phyloP scores from a whole-genome alignment of 1,139 yeast genomes.

The Kodamaea arcana region DNA sequence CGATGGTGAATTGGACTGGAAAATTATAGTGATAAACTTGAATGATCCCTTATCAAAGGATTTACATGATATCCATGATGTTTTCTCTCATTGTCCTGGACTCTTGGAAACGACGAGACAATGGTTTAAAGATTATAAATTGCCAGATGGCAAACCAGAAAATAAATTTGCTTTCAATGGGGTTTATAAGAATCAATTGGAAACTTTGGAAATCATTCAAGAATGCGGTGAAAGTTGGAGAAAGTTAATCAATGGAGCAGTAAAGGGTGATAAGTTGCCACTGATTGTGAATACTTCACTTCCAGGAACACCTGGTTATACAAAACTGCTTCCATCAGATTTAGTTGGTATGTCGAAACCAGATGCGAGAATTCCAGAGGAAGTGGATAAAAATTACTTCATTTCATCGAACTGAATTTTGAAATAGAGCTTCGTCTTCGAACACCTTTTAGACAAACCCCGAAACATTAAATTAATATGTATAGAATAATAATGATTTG shows the following conservation, averaged over 20 bases:
- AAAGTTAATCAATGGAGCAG: slow-evolving; percentile 51
- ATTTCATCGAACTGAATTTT: slow-evolving; percentile 6
- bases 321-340: slow-evolving; percentile 15
- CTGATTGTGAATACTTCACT: slow-evolving; percentile 13
- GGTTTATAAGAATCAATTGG: slow-evolving; percentile 67
- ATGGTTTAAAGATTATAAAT: slow-evolving; percentile 89
- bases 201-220: slow-evolving; percentile 66
- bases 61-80: slow-evolving; percentile 72
- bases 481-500: too few relatives aligned
- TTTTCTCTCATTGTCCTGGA: slow-evolving; percentile 73
- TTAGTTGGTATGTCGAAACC: slow-evolving; percentile 17
- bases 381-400: slow-evolving; percentile 30
- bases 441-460: too few relatives aligned
- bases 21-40: slow-evolving; percentile 71
- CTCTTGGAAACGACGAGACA: slow-evolving; percentile 76
- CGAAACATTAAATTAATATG: too few relatives aligned
- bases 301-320: slow-evolving; percentile 10
- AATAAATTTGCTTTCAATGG: slow-evolving; percentile 85
- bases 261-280: slow-evolving; percentile 34
- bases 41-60: slow-evolving; percentile 74
- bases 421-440: too few relatives aligned
- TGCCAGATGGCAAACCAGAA: slow-evolving; percentile 87
- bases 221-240: slow-evolving; percentile 77
- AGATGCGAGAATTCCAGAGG: slow-evolving; percentile 34
- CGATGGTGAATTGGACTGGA: slow-evolving; percentile 95